phyloP scores from a whole-genome alignment of 345 rosid genomes.

The Bruguiera gymnorhiza region DNA sequence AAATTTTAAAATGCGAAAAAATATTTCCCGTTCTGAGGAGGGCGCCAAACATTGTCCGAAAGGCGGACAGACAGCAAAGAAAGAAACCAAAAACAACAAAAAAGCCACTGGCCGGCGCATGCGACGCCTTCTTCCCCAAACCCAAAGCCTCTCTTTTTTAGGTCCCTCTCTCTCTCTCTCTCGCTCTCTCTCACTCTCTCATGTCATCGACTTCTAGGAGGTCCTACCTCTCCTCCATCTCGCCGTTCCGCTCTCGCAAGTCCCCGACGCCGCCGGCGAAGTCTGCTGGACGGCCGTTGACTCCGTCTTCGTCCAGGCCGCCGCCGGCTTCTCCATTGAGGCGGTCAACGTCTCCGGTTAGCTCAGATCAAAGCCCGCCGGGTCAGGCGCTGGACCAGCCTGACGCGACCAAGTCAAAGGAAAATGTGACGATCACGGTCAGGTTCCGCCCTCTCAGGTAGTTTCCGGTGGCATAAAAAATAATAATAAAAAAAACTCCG shows the following conservation, averaged over 20 bases:
- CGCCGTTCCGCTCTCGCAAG: constrained; percentile 79
- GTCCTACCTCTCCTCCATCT: constrained; percentile 66
- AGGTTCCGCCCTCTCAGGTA: constrained; percentile 88
- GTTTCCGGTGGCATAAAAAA: neutral
- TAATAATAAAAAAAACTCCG: neutral
- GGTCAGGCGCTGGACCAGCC: constrained; percentile 31
- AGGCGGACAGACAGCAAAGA: constrained; percentile 24
- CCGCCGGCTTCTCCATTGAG: constrained; percentile 48
- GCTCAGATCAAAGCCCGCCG: constrained; percentile 37
- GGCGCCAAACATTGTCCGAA: constrained; percentile 31
- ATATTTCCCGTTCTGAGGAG: neutral
- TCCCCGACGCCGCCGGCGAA: constrained; percentile 46
- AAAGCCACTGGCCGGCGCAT: constrained; percentile 15
- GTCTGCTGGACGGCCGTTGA: constrained; percentile 35
- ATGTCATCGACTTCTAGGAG: constrained; percentile 53
- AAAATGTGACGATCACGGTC: constrained; percentile 77
- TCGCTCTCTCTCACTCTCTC: constrained; percentile 3
- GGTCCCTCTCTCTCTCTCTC: constrained; percentile 7
- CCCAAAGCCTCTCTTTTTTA: neutral
- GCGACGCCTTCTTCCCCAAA: constrained; percentile 13
- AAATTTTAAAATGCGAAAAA: too few relatives aligned
- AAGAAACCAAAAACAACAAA: neutral
- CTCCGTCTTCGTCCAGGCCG: constrained; percentile 42
- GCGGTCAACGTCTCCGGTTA: constrained; percentile 38
- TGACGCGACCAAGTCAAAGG: constrained; percentile 45